Percentiles rank a stretch among this genome's conserved stretches.
Evolutionary conservation across 257 asterid species (phyloP).

Genomic region (Solanum pinnatisectum): DNA sequence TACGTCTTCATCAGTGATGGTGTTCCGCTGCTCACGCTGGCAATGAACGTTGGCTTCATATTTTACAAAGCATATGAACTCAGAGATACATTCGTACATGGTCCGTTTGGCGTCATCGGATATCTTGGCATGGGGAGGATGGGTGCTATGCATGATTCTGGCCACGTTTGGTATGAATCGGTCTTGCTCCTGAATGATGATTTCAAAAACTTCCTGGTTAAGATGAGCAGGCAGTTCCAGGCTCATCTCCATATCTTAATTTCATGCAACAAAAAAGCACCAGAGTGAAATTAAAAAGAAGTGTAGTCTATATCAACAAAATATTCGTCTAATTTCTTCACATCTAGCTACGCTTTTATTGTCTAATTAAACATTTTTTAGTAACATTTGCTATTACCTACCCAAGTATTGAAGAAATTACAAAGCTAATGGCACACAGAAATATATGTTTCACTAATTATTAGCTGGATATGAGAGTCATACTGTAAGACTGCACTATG

Average conservation of each 20-base stretch:
- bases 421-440: no score
- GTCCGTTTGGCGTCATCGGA: slow-evolving; percentile 93
- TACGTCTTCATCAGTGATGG: slow-evolving; percentile 85
- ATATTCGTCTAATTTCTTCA: background rate
- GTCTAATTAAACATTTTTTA: background rate
- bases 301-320: background rate
- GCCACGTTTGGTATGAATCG: slow-evolving; percentile 91
- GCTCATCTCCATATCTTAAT: background rate
- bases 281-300: background rate
- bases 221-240: slow-evolving; percentile 1
- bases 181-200: slow-evolving; percentile 81
- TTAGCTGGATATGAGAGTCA: background rate
- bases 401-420: background rate
- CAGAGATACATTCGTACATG: slow-evolving; percentile 83
- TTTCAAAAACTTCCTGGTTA: slow-evolving; percentile 11
- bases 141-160: slow-evolving; percentile 78
- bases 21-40: slow-evolving; percentile 94
- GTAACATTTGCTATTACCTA: no score
- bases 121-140: slow-evolving; percentile 72
- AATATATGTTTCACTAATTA: background rate
- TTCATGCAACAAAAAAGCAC: background rate
- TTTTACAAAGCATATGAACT: slow-evolving; percentile 85
- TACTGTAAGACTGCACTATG: background rate
- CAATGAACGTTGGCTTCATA: slow-evolving; percentile 90
- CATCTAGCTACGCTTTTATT: background rate